Evolutionary conservation across 345 rosid genomes (phyloP).

Genomic region (Syzygium oleosum): DNA sequence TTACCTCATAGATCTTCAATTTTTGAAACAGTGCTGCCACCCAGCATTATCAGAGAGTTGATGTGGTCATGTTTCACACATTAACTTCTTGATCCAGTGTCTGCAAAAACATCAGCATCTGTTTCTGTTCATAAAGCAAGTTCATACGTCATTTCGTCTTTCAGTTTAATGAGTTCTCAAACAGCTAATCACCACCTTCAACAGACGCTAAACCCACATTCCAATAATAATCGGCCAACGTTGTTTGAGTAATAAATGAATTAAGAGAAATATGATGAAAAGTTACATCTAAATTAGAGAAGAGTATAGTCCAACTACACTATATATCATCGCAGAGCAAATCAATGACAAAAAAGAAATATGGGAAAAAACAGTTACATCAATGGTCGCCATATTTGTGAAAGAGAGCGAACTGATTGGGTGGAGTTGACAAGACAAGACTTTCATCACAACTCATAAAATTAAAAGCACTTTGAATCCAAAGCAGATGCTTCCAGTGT

Average conservation of each 20-base stretch:
- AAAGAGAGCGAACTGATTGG: neutral
- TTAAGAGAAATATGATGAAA: neutral
- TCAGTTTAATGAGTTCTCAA: neutral
- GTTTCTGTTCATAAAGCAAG: neutral
- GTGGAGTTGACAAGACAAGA: neutral
- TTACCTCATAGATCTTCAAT: neutral
- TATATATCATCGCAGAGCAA: neutral
- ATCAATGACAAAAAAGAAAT: neutral
- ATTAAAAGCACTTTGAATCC: conserved; percentile 8
- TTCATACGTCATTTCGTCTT: neutral
- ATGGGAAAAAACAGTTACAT: neutral
- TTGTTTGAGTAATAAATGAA: neutral
- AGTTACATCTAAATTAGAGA: neutral
- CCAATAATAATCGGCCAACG: neutral
- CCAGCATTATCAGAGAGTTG: neutral
- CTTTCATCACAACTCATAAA: conserved; percentile 1
- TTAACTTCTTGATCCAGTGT: neutral
- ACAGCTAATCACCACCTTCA: neutral
- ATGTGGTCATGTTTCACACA: neutral
- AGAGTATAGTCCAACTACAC: neutral
- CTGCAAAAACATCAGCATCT: neutral
- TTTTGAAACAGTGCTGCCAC: neutral
- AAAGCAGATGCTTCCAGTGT: neutral
- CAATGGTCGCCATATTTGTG: neutral
- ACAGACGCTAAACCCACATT: neutral